These are phyloP conservation scores for Podospora bellae-mahoneyi DNA, from an alignment of 495 filamentous ascomycete genomes.

Conservation along the genomic window DNA sequence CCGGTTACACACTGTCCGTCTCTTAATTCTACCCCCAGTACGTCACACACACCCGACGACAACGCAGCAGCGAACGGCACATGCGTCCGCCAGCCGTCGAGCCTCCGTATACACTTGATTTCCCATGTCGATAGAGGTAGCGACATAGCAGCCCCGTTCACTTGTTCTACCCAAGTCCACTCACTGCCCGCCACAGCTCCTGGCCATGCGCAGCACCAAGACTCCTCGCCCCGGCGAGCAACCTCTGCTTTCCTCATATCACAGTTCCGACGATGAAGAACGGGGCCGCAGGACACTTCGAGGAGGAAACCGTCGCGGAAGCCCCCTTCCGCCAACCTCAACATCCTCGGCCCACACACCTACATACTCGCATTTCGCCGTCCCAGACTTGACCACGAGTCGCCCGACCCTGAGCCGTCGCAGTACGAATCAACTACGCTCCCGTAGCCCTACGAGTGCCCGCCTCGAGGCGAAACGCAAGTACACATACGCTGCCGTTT, in stretches of 20 bases:
- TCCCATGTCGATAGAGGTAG: background rate
- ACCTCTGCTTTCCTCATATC: slow-evolving; percentile 14
- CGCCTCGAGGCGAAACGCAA: slow-evolving; percentile 61
- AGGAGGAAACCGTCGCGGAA: background rate
- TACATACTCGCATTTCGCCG: background rate
- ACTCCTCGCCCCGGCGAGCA: slow-evolving; percentile 12
- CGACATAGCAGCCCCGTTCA: background rate
- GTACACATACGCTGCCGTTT: slow-evolving; percentile 81
- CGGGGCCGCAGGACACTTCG: slow-evolving; percentile 8
- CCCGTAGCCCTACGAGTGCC: slow-evolving; percentile 35
- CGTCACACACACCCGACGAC: background rate
- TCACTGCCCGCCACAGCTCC: background rate
- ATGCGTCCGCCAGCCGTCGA: background rate
- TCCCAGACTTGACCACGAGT: background rate
- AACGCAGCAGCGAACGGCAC: background rate
- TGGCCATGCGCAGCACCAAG: slow-evolving; percentile 11
- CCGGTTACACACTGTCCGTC: too few species aligned
- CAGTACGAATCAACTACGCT: slow-evolving; percentile 24
- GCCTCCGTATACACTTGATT: background rate
- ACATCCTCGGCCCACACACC: slow-evolving; percentile 4
- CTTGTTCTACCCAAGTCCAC: background rate
- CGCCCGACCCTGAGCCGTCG: slow-evolving; percentile 23
- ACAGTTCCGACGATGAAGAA: slow-evolving; percentile 9
- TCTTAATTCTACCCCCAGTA: background rate
- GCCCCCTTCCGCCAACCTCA: slow-evolving; percentile 7